Evolutionary conservation across 1,284 basidiomycete genomes (phyloP), one percentile per base, ranked within the genome.

Genomic region (Ceratobasidium sp.): DNA sequence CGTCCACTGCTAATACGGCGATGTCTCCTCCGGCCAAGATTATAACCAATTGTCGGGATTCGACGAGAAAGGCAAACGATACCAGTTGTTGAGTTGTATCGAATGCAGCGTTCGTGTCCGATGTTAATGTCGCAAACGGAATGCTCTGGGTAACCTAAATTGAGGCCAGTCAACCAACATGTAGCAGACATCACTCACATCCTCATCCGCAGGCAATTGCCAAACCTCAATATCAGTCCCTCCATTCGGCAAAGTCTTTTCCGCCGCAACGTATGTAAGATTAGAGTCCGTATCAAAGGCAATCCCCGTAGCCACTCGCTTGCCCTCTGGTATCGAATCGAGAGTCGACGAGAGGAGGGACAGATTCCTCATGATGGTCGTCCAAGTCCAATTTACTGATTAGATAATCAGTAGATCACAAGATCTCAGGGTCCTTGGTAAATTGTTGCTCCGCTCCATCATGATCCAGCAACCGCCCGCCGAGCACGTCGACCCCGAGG

Each of bases 1-100:
- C 89, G 67, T 91, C 90, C 20, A 94, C 81, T 12, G 87, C 84
- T 55, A 93, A 83, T 30, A 90, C 90, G 2, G 90, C 90, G 77
- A 97, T 94, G 81, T 96, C 95, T 65, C 96, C 96, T 5, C 90
- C 89, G 5, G 90, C 87, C 79, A 92, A 89, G 18, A 96, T 87
- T 14, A 92, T 83, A 10, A 88, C 89, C 12, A 96, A 84, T 3
- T 87, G 86, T 77, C 90, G 86, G 52, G 88, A 88, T 80, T 96
- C 95, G 14, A 91, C 86, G 27, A 95, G 86, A 71, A 93, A 89
- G 71, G 87, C 88, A 77, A 96, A 85, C 46, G 89, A 89, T 23
- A 93, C 84, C 16, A 93, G 87, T 82, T 93, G 88, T 38, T 65
- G 71, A 7, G 76, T 85, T 76, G 69, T 23, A 35, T 65, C 60